Percentiles rank a stretch among this genome's conserved stretches.
These are phyloP conservation scores for Stellera chamaejasme DNA, from an alignment of 345 rosid genomes.

Conservation along the genomic window DNA sequence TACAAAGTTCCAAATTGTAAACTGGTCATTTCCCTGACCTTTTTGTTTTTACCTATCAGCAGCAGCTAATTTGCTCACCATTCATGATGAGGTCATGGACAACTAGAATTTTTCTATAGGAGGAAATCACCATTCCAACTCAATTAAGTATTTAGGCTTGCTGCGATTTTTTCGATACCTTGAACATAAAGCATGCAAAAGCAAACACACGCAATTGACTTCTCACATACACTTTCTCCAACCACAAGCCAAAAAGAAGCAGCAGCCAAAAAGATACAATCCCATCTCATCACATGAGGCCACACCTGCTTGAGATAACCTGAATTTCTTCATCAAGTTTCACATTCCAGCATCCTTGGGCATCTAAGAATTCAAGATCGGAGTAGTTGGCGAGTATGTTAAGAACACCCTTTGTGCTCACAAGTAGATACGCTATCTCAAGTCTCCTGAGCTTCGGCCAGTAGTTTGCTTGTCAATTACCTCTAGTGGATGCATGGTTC, in stretches of 20 bases:
- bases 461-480: slow-evolving; percentile 13
- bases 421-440: slow-evolving; percentile 20
- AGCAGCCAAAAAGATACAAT: background rate
- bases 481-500: slow-evolving; percentile 22
- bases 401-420: slow-evolving; percentile 20
- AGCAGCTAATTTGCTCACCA: no score
- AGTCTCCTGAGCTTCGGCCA: slow-evolving; percentile 28
- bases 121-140: no score
- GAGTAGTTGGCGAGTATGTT: slow-evolving; percentile 17
- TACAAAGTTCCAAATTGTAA: no score
- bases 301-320: slow-evolving; percentile 17
- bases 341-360: slow-evolving; percentile 23
- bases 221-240: background rate
- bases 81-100: no score
- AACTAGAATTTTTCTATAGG: no score
- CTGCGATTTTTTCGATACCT: background rate
- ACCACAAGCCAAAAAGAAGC: background rate
- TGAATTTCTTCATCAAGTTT: slow-evolving; percentile 19
- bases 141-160: no score
- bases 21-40: no score
- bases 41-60: no score
- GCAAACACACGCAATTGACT: background rate
- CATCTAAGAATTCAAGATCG: slow-evolving; percentile 16
- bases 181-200: background rate
- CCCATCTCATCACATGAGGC: slow-evolving; percentile 6